Percentiles rank a stretch among this genome's conserved stretches.
phyloP scores from a whole-genome alignment of 208 protist species.

The Acanthamoeba sp. region DNA sequence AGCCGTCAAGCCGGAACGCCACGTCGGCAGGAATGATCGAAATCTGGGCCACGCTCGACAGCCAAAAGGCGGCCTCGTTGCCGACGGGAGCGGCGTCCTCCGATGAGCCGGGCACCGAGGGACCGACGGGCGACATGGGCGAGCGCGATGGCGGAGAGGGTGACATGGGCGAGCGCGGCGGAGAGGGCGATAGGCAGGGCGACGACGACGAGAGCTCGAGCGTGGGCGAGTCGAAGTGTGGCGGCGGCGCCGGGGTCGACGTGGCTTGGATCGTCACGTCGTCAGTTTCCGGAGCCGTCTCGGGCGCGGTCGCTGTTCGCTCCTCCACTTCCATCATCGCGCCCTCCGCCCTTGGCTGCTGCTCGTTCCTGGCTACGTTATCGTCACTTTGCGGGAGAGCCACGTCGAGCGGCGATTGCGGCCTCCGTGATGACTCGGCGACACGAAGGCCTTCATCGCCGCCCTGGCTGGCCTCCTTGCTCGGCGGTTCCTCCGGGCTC shows the following conservation, averaged over 20 bases:
- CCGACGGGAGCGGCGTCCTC: no score
- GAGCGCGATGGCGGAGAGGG: background rate
- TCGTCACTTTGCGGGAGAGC: background rate
- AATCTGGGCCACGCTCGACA: background rate
- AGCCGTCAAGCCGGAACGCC: background rate
- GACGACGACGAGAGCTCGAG: slow-evolving; percentile 34
- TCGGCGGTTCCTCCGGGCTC: no score
- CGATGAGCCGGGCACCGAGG: background rate
- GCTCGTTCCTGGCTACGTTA: background rate
- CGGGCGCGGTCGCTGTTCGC: background rate
- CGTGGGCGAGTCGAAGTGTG: background rate
- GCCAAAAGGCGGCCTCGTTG: background rate
- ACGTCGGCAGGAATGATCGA: background rate
- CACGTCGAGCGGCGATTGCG: background rate
- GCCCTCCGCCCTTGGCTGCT: background rate
- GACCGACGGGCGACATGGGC: background rate
- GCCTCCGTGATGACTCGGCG: background rate
- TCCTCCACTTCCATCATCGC: background rate
- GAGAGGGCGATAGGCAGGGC: background rate
- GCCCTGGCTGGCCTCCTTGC: background rate
- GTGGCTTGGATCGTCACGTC: background rate
- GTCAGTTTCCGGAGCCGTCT: background rate
- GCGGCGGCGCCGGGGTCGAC: background rate
- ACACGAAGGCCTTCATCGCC: background rate
- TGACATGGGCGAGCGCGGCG: background rate